These are phyloP conservation scores for Phytopythium delawarense DNA, from an alignment of 352 stramenopile species.

Conservation along the genomic window DNA sequence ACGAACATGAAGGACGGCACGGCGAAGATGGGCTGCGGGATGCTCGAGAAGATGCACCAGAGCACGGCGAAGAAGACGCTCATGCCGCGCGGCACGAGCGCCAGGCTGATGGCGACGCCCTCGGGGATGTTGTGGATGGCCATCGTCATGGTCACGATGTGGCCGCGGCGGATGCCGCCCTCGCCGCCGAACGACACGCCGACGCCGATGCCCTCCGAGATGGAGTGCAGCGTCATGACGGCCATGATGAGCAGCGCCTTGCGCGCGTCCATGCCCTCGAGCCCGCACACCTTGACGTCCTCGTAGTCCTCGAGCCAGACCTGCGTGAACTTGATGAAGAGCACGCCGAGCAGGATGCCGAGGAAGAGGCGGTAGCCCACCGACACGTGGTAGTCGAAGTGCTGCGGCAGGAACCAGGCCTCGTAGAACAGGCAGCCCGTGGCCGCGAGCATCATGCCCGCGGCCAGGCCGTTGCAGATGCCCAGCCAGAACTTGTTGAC, in stretches of 20 bases:
- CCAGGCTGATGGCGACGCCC: constrained; percentile 94
- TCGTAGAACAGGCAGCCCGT: constrained; percentile 95
- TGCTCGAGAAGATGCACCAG: constrained; percentile 90
- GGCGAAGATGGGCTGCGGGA: constrained; percentile 97
- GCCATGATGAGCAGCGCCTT: constrained; percentile 97
- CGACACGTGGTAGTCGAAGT: constrained; percentile 59
- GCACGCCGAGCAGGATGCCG: constrained; percentile 89
- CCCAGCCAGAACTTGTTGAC: constrained; percentile 94
- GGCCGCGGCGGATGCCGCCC: constrained; percentile 90
- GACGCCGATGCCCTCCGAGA: constrained; percentile 96
- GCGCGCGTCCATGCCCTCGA: constrained; percentile 81
- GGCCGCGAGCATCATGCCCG: constrained; percentile 98
- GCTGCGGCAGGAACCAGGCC: constrained; percentile 80
- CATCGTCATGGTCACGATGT: constrained; percentile 97
- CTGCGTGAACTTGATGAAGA: constrained; percentile 97
- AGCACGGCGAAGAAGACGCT: constrained; percentile 81
- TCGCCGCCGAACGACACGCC: constrained; percentile 96
- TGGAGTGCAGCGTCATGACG: constrained; percentile 98
- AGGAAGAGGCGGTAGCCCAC: constrained; percentile 81
- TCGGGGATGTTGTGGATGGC: constrained; percentile 99
- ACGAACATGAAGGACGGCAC: constrained; percentile 94
- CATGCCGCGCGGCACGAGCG: constrained; percentile 92
- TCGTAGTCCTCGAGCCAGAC: constrained; percentile 94
- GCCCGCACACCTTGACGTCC: constrained; percentile 87
- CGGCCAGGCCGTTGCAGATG: constrained; percentile 93